phyloP scores from a whole-genome alignment of 331 rosid species.

The Stylosanthes scabra region DNA sequence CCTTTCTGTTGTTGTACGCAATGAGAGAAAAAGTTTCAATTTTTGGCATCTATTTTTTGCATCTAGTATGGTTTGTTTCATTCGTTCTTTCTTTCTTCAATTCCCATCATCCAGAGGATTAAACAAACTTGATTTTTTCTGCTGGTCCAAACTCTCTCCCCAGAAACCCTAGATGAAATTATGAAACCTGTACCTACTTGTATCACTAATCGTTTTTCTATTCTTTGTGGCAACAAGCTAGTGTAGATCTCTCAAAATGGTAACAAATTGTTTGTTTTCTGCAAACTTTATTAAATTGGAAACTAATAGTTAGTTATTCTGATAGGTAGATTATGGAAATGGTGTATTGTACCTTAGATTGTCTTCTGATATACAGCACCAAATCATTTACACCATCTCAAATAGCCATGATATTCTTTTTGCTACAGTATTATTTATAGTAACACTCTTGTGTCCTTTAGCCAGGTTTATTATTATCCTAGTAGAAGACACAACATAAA shows the following conservation, averaged over 20 bases:
- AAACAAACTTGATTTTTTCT: neutral
- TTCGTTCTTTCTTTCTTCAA: conserved; percentile 7
- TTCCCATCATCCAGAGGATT: neutral
- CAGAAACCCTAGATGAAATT: neutral
- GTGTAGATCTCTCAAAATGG: neutral
- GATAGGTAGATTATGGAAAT: neutral
- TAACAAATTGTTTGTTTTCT: neutral
- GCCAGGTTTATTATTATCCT: conserved; percentile 17
- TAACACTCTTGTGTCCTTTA: no score
- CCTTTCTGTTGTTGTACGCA: no score
- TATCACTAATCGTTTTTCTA: neutral
- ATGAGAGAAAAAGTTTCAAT: no score
- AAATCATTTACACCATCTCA: neutral
- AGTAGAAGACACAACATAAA: neutral
- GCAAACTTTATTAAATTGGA: neutral
- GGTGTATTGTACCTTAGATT: no score
- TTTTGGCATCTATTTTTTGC: neutral
- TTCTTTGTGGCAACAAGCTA: neutral
- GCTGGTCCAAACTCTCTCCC: neutral
- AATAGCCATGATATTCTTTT: conserved; percentile 1
- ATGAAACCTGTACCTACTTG: neutral
- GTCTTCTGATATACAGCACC: no score
- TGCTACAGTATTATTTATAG: no score
- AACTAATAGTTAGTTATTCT: neutral
- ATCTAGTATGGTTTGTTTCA: neutral